Base-by-base conservation (phyloP, 2,329 filamentous ascomycete species). In the Trichoderma atroviride region DNA sequence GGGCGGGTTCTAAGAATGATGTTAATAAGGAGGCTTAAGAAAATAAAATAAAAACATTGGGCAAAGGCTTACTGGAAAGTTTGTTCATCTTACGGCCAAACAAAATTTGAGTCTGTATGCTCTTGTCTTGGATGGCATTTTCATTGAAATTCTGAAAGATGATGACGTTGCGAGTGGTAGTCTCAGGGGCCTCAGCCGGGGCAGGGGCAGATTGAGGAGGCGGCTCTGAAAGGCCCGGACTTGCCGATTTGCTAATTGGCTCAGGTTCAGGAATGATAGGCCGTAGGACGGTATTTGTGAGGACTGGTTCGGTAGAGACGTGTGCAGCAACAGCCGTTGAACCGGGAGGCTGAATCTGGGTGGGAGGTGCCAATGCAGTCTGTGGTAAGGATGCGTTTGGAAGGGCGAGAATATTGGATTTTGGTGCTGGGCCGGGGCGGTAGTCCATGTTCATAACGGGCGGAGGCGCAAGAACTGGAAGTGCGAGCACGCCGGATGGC, bases 91-190 rank as follows among this genome's bases (percentile, higher is more conserved):
- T 87, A 69, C 85, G 81, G 57, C 85, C 86, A 74, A 89, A 88
- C 27, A 89, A 79, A 62, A 89, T 85, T 71, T 85, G 85, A 14
- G 85, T 88, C 77, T 89, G 87, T 5, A 87, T 80, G 56, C 82
- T 79, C 74, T 85, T 86, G 71, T 89, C 86, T 73, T 84, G 83
- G 71, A 89, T 82, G 58, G 83, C 83, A 61, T 84, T 82, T 56
- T 87, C 83, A 73, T 89, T 83, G 74, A 89, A 89, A 72, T 87
- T 88, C 66, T 88, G 87, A 37, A 87, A 83, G 60, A 89, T 85
- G 70, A 88, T 87, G 77, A 86, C 84, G 73, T 85, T 85, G 47
- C 86, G 84, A 70, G 87, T 85, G 10, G 69, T 70, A 1, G 69
- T 70, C 14, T 40, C 62, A 37, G 68, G 60, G 50, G 61, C 55